phyloP scores from a whole-genome alignment of 169 alveolate species.

The Amoebophrya sp. region DNA sequence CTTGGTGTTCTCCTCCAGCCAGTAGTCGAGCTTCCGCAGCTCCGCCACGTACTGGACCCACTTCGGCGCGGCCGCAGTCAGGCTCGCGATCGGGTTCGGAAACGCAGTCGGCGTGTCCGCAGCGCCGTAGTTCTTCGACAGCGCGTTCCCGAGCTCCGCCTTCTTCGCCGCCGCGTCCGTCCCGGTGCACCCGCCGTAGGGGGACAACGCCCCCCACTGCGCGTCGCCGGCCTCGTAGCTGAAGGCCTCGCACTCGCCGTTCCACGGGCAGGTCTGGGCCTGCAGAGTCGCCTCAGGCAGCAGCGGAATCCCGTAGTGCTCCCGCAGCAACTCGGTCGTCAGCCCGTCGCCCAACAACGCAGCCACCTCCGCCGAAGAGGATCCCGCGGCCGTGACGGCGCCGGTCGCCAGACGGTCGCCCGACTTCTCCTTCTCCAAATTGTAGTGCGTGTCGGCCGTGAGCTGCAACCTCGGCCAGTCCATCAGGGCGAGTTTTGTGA shows the following conservation, averaged over 20 bases:
- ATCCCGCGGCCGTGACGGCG: too few relatives aligned
- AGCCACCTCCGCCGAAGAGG: too few relatives aligned
- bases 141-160: background rate
- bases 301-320: background rate
- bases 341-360: too few relatives aligned
- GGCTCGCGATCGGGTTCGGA: too few relatives aligned
- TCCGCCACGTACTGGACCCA: too few relatives aligned
- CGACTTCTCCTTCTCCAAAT: background rate
- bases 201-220: background rate
- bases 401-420: background rate
- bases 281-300: background rate
- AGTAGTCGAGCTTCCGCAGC: too few relatives aligned
- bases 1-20: too few relatives aligned
- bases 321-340: too few relatives aligned
- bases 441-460: background rate
- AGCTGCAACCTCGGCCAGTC: background rate
- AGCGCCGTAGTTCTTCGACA: background rate
- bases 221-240: background rate
- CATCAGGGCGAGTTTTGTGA: background rate
- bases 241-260: background rate
- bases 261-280: background rate
- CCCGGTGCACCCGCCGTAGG: background rate
- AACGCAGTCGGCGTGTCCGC: too few relatives aligned
- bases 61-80: too few relatives aligned
- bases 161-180: background rate